These are phyloP conservation scores for Phanerochaete carnosa DNA, from an alignment of 768 basidiomycete species.

Conservation along the genomic window DNA sequence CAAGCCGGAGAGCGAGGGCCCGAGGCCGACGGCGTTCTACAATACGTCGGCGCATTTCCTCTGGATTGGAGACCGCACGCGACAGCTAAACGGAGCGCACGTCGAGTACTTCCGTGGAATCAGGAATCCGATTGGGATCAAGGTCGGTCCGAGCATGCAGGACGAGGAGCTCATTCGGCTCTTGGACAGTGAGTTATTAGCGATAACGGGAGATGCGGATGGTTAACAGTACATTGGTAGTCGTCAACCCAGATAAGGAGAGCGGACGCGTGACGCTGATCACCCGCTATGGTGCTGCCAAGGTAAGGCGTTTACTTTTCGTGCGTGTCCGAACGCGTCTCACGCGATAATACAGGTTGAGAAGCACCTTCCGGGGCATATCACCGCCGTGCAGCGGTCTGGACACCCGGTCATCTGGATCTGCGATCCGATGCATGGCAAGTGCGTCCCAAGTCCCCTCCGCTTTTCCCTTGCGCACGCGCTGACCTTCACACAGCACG, in stretches of 20 bases:
- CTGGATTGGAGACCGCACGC: constrained; percentile 96
- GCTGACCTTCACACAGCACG: constrained; percentile 49
- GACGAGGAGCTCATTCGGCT: constrained; percentile 72
- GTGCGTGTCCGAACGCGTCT: not conserved
- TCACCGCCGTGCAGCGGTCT: constrained; percentile 72
- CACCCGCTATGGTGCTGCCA: constrained; percentile 87
- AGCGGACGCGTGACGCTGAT: constrained; percentile 85
- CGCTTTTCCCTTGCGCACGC: not conserved
- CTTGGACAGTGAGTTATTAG: constrained; percentile 61
- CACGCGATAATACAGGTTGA: constrained; percentile 50
- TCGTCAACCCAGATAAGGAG: constrained; percentile 86
- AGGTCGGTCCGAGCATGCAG: constrained; percentile 89
- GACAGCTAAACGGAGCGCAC: constrained; percentile 90
- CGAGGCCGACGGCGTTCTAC: constrained; percentile 49
- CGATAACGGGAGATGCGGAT: not conserved
- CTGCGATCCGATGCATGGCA: constrained; percentile 99
- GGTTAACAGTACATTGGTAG: constrained; percentile 33
- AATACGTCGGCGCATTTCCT: constrained; percentile 93
- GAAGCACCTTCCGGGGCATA: constrained; percentile 72
- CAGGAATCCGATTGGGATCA: constrained; percentile 92
- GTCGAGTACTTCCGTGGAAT: constrained; percentile 94
- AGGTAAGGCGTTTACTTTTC: constrained; percentile 41
- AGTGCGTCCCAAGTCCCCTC: constrained; percentile 60
- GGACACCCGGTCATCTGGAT: constrained; percentile 91
- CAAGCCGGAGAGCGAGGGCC: constrained; percentile 2